phyloP scores from a whole-genome alignment of 106 monocot species.

The Ottelia alismoides region DNA sequence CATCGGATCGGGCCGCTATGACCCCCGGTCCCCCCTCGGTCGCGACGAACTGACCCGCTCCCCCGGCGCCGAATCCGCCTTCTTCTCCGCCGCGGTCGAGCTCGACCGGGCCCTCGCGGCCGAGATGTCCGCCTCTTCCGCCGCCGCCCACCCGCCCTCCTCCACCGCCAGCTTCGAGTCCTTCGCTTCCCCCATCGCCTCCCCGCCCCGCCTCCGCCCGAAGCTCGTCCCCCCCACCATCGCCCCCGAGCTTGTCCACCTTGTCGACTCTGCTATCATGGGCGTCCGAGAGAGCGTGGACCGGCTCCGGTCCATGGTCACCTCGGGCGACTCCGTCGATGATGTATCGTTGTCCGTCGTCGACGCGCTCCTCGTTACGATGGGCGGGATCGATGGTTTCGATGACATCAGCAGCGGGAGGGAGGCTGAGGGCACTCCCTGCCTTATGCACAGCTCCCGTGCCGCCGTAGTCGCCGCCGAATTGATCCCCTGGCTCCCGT shows the following conservation, averaged over 20 bases:
- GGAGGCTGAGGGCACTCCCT: slow-evolving; percentile 28
- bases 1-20: slow-evolving; percentile 1
- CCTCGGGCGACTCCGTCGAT: slow-evolving; percentile 7
- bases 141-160: slow-evolving; percentile 10
- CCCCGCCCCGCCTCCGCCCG: slow-evolving; percentile 15
- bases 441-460: slow-evolving; percentile 51
- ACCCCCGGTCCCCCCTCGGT: slow-evolving; percentile 1
- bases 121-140: slow-evolving; percentile 3
- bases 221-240: slow-evolving; percentile 47
- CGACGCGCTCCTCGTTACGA: slow-evolving; percentile 70
- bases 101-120: slow-evolving; percentile 4
- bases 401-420: slow-evolving; percentile 19
- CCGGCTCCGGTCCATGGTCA: slow-evolving; percentile 23
- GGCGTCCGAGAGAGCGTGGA: slow-evolving; percentile 40
- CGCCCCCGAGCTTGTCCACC: slow-evolving; percentile 51
- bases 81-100: slow-evolving; percentile 10
- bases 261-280: slow-evolving; percentile 86
- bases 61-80: slow-evolving; percentile 8
- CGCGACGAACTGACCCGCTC: slow-evolving; percentile 19
- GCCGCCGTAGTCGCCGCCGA: slow-evolving; percentile 61
- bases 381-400: slow-evolving; percentile 63
- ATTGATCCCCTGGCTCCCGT: slow-evolving; percentile 57
- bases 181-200: slow-evolving; percentile 23
- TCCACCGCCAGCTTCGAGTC: slow-evolving; percentile 40
- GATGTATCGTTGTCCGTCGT: slow-evolving; percentile 44